Evolutionary conservation across 169 alveolate genomes (phyloP), one percentile per base, ranked within the genome.

Genomic region (Amoebophrya sp.): DNA sequence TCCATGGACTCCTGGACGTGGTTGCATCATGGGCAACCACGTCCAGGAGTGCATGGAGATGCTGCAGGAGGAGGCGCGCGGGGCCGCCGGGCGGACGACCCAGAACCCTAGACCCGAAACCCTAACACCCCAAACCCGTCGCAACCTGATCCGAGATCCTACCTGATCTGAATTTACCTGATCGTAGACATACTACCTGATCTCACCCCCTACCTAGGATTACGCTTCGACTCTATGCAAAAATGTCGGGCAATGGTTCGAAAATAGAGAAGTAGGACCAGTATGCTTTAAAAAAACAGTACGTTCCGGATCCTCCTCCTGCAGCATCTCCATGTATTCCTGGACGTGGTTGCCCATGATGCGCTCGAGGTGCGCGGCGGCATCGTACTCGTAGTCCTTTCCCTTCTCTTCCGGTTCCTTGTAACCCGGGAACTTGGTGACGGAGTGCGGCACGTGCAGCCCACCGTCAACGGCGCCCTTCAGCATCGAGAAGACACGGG

Each of bases 381-480:
- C 99, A 92, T 98, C 99, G 96, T 98, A 98, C 92, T 96, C 96
- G 89, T 95, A 95, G 92, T 96, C 97, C 45, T 95, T 97, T 20
- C 97, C 98, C 69, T 93, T 91, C 89, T 93, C 95, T 31, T 93
- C 94, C 40, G 94, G 89, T 50, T 92, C 94, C 70, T 95, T 94
- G 97, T 95, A 98, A 88, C 99, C 99, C 34, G 99, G 99, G 99
- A 99, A 99, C 93, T 99, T 97, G 96, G 97, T 98, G 95, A 96
- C 96, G 90, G 97, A 96, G 98, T 99, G 99, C n/a, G 99, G 99
- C 88, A 99, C 97, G 93, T 98, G 97, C 88, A 98, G 94, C 41
- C 99, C 99, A 43, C 99, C 99, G 94, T 99, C 99, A 78, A 98
- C 96, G 70, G 99, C 99, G 40, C 99, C 99, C 96, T 99, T 99